Evolutionary conservation across 768 basidiomycete genomes (phyloP), one percentile per base, ranked within the genome.

Genomic region (Strobilomyces echinocephalus): DNA sequence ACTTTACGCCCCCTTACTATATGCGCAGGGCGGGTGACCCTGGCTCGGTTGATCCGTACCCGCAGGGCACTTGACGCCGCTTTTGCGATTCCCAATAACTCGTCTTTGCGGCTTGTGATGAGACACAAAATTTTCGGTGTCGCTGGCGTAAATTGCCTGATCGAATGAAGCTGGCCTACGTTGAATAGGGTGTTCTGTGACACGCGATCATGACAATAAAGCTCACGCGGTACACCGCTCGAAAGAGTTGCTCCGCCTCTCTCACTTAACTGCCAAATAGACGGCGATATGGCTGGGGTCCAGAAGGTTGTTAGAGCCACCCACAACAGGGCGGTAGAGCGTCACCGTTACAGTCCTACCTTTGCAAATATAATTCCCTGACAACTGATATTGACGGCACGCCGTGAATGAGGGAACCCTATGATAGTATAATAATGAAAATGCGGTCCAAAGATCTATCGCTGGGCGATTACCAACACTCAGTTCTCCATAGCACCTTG

Each of bases 401-500:
- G 21, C 30, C 21, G 38, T 20, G 30, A 31, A 24, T n/a, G n/a
- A n/a, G n/a, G n/a, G n/a, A n/a, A n/a, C n/a, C n/a, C n/a, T n/a
- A n/a, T n/a, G n/a, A n/a, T 24, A 24, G 4, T 24, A 24, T 24
- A 24, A 24, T 4, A 24, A 24, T 24, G 24, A 33, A 45, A 49
- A 18, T 6, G 18, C n/a, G 16, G 8, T 18, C 38, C 38, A 18
- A 5, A 8, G n/a, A 38, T 38, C n/a, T 18, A 38, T n/a, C 16
- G 12, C 21, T 26, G 5, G 41, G 4, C 35, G 6, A 36, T 56
- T 8, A 60, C 56, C 34, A 20, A 18, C 8, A 28, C 4, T 8
- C 10, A 54, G 66, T 53, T n/a, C 35, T 62, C 58, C 10, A 57
- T 62, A 31, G 45, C 52, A 35, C 52, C 58, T 5, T 59, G 59